A percentile compares a stretch with the other conserved stretches of the same genome.
These are phyloP conservation scores for Cucurbita maxima DNA, from an alignment of 306 rosid genomes.

Conservation along the genomic window DNA sequence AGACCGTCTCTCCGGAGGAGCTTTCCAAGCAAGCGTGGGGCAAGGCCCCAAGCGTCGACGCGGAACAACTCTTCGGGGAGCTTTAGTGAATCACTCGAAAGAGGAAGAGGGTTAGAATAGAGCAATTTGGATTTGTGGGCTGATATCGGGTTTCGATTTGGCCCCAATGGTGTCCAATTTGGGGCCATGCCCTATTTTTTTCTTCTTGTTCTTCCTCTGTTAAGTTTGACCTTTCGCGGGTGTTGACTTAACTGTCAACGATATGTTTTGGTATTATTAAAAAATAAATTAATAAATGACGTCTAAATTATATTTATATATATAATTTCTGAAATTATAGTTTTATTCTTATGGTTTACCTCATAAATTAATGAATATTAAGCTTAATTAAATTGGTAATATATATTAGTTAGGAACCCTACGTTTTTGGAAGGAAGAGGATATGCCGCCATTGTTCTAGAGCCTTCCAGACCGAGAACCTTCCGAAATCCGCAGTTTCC, in stretches of 20 bases:
- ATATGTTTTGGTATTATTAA: too few species aligned
- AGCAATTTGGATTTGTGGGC: constrained; percentile 4
- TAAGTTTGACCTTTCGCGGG: not conserved
- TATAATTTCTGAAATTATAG: too few species aligned
- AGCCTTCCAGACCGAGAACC: constrained; percentile 15
- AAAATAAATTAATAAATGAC: too few species aligned
- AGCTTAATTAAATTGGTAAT: too few species aligned
- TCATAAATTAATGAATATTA: too few species aligned
- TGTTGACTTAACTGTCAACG: too few species aligned
- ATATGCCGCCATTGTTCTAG: constrained; percentile 10
- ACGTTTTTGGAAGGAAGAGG: not conserved
- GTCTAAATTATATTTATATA: too few species aligned
- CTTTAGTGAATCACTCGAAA: constrained; percentile 12
- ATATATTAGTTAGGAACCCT: not conserved
- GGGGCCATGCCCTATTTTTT: constrained; percentile 7
- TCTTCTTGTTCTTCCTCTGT: constrained; percentile 4
- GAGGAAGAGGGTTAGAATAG: constrained; percentile 7
- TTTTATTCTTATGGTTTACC: too few species aligned
- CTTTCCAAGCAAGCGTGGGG: constrained; percentile 84
- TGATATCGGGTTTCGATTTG: constrained; percentile 11
- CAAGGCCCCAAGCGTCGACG: constrained; percentile 70
- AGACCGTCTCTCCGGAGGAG: constrained; percentile 58
- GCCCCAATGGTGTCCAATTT: constrained; percentile 7
- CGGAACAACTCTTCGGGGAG: constrained; percentile 46
- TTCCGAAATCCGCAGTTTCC: constrained; percentile 9